These are phyloP conservation scores for Phytophthora capsici DNA, from an alignment of 352 stramenopile species.

Conservation along the genomic window DNA sequence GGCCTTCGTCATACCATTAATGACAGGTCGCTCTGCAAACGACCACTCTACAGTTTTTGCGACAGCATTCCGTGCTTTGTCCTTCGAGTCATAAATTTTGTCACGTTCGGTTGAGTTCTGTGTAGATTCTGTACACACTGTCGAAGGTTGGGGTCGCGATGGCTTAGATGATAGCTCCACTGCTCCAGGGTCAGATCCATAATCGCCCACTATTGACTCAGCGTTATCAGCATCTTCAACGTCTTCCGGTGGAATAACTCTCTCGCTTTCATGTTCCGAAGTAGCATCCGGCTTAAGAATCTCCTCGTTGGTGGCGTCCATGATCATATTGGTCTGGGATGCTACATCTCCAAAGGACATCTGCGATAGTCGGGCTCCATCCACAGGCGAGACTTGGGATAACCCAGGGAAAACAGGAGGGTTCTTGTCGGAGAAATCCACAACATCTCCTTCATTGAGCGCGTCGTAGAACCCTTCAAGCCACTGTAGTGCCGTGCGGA, in stretches of 20 bases:
- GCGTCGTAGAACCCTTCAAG: conserved; percentile 10
- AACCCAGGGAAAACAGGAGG: not conserved
- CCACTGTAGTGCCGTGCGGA: conserved; percentile 9
- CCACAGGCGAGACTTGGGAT: not conserved
- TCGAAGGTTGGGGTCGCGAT: not conserved
- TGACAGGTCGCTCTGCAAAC: not conserved
- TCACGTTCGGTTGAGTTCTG: not conserved
- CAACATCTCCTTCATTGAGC: not conserved
- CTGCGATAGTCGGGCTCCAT: no score
- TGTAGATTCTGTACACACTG: not conserved
- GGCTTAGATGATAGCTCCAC: not conserved
- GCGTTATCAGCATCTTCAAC: no score
- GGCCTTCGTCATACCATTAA: conserved; percentile 8
- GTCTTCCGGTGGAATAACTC: no score
- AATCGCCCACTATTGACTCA: no score
- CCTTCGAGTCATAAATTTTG: no score
- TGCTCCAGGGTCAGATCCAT: not conserved
- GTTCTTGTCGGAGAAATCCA: not conserved
- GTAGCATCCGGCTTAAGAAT: no score
- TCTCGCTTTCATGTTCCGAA: no score
- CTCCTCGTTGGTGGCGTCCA: no score
- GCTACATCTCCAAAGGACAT: no score
- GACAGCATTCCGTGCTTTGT: not conserved
- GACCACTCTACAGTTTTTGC: not conserved
- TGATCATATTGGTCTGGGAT: no score